These are phyloP conservation scores for Cyberlindnera americana DNA, from an alignment of 805 yeast genomes.

Conservation along the genomic window DNA sequence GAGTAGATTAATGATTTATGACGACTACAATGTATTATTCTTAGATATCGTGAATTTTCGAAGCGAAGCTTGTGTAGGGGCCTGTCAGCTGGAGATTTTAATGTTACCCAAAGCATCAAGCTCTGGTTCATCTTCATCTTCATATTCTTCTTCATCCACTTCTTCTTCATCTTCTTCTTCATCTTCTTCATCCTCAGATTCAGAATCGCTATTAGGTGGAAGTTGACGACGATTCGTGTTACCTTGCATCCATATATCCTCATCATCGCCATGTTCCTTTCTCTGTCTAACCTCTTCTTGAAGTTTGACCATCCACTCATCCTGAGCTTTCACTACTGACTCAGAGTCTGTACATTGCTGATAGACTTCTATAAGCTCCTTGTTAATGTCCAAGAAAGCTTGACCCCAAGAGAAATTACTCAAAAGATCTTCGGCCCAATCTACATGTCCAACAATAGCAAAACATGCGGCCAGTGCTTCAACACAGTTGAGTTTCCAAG, in stretches of 20 bases:
- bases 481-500: slow-evolving; percentile 94
- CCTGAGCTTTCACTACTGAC: slow-evolving; percentile 69
- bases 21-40: neutral
- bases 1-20: slow-evolving; percentile 2
- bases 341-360: slow-evolving; percentile 77
- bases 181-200: slow-evolving; percentile 25
- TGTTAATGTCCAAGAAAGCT: slow-evolving; percentile 79
- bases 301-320: slow-evolving; percentile 63
- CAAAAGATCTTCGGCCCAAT: slow-evolving; percentile 80
- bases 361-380: slow-evolving; percentile 71
- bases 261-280: slow-evolving; percentile 46
- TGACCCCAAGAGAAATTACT: slow-evolving; percentile 90
- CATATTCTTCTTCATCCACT: slow-evolving; percentile 24
- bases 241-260: slow-evolving; percentile 76
- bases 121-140: slow-evolving; percentile 18
- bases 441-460: slow-evolving; percentile 86
- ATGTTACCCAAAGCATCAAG: slow-evolving; percentile 23
- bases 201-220: slow-evolving; percentile 25
- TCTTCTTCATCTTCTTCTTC: slow-evolving; percentile 27
- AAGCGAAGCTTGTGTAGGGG: neutral
- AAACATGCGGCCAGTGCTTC: slow-evolving; percentile 97
- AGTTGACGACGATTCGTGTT: slow-evolving; percentile 56
- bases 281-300: slow-evolving; percentile 66
- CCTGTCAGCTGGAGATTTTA: slow-evolving; percentile 10
- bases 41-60: neutral